A percentile compares a stretch with the other conserved stretches of the same genome.
These are phyloP conservation scores for Rhodotorula sp. DNA, from an alignment of 1,284 basidiomycete genomes.

Conservation along the genomic window DNA sequence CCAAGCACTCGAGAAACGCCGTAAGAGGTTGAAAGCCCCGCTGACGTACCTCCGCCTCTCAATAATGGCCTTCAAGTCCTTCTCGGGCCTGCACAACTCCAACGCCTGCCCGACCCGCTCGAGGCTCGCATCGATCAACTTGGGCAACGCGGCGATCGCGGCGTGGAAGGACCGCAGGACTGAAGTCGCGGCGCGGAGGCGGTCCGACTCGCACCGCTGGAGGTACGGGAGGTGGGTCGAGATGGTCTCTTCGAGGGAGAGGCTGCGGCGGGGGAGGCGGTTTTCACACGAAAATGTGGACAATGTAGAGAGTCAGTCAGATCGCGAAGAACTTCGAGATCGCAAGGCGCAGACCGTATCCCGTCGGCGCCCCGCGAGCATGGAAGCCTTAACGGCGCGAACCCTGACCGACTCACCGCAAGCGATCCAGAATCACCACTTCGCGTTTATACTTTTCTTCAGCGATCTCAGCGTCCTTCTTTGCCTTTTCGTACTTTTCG, in stretches of 20 bases:
- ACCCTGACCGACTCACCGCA: constrained; percentile 12
- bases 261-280: constrained; percentile 12
- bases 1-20: neutral
- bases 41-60: constrained; percentile 33
- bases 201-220: constrained; percentile 42
- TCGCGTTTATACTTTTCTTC: constrained; percentile 38
- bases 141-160: constrained; percentile 18
- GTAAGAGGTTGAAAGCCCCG: neutral
- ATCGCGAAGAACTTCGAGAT: no score
- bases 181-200: constrained; percentile 38
- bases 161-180: constrained; percentile 34
- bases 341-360: neutral
- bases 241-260: constrained; percentile 39
- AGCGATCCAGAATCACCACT: constrained; percentile 15
- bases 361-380: neutral
- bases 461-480: constrained; percentile 31
- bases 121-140: constrained; percentile 4
- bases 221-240: constrained; percentile 33
- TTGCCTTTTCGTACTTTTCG: constrained; percentile 27
- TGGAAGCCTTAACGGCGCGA: no score
- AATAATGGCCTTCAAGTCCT: constrained; percentile 40
- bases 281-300: neutral
- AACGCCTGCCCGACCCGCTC: constrained; percentile 31
- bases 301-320: neutral
- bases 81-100: constrained; percentile 31